These are phyloP conservation scores for Petunia hybrid DNA, from an alignment of 305 asterid species.

Conservation along the genomic window DNA sequence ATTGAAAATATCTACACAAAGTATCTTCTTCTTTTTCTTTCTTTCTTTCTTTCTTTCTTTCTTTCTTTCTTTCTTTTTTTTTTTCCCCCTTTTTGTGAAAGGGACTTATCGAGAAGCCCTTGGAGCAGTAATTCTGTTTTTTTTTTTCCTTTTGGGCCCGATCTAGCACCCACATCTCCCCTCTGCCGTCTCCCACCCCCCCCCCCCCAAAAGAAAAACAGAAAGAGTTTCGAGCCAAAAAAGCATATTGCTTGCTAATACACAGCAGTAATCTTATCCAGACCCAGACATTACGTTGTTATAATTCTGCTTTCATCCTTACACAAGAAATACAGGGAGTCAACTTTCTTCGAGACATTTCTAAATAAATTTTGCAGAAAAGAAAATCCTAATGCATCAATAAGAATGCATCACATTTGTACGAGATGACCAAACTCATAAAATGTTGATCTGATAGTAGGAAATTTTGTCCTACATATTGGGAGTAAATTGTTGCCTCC, in stretches of 20 bases:
- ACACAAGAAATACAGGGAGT: neutral
- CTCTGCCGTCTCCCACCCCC: too few relatives aligned
- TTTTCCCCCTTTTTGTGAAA: neutral
- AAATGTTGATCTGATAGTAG: too few relatives aligned
- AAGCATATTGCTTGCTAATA: constrained; percentile 1
- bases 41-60: too few relatives aligned
- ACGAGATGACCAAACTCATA: too few relatives aligned
- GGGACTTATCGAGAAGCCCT: neutral
- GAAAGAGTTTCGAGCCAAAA: neutral
- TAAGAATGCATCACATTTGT: neutral
- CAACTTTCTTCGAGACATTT: neutral
- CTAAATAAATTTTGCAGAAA: neutral
- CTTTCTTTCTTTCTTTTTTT: too few relatives aligned
- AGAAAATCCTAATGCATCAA: neutral
- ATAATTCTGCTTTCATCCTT: neutral
- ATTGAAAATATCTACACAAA: neutral
- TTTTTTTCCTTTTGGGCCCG: neutral
- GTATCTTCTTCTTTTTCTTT: neutral
- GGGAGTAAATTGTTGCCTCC: constrained; percentile 6
- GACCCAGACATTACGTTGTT: neutral
- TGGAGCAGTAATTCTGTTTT: neutral
- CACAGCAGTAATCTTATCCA: too few relatives aligned
- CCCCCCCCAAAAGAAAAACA: neutral
- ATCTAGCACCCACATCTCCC: neutral
- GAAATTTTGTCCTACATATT: too few relatives aligned